phyloP scores from a whole-genome alignment of 2,329 filamentous ascomycete species.

The Diaporthe sp. region DNA sequence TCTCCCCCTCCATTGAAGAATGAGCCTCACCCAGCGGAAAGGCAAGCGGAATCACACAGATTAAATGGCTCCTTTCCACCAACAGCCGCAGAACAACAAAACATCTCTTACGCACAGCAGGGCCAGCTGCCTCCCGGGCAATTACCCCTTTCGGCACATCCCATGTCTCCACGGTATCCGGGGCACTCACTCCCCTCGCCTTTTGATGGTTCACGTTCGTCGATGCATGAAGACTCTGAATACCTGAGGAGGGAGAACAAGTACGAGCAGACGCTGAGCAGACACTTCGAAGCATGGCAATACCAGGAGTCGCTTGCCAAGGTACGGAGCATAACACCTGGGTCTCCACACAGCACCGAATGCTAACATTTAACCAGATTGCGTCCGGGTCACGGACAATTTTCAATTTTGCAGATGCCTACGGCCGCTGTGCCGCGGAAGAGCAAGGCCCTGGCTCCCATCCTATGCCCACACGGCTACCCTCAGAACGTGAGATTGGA shows the following conservation, averaged over 20 bases:
- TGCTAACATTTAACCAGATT: conserved; percentile 52
- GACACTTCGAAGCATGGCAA: conserved; percentile 63
- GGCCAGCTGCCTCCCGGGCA: conserved; percentile 58
- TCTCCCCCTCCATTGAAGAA: conserved; percentile 53
- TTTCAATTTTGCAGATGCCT: conserved; percentile 67
- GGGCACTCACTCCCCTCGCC: conserved; percentile 54
- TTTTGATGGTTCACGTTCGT: conserved; percentile 58
- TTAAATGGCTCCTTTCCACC: conserved; percentile 50
- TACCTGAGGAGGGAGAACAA: conserved; percentile 46
- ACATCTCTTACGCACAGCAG: conserved; percentile 52
- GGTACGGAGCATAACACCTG: conserved; percentile 48
- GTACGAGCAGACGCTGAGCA: conserved; percentile 58
- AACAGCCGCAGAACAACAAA: conserved; percentile 46
- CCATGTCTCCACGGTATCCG: conserved; percentile 62
- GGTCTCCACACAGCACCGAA: background rate
- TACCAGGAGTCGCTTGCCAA: conserved; percentile 63
- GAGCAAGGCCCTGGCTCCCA: conserved; percentile 60
- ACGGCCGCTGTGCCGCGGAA: conserved; percentile 63
- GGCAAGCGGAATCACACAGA: conserved; percentile 50
- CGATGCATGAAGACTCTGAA: conserved; percentile 57
- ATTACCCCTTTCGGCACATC: conserved; percentile 59
- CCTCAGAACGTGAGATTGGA: conserved; percentile 64
- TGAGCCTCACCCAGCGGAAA: conserved; percentile 51
- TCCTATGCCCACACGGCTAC: conserved; percentile 64
- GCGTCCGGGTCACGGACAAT: conserved; percentile 62